phyloP scores from a whole-genome alignment of 225 moss, liverwort and hornwort genomes.

The Polytrichum formosum region DNA sequence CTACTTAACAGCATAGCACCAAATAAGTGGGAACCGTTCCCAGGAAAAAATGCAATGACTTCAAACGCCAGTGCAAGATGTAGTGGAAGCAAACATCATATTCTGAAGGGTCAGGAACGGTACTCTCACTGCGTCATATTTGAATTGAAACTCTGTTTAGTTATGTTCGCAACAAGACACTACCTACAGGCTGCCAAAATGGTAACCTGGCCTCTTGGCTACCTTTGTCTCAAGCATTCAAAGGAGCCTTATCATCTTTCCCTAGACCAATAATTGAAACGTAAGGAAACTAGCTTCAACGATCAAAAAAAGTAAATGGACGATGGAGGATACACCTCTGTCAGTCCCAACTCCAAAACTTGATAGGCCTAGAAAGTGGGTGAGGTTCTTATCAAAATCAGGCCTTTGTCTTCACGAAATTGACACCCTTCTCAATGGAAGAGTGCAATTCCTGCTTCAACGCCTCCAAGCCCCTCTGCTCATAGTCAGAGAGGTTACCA shows the following conservation, averaged over 20 bases:
- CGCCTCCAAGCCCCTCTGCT: constrained; percentile 48
- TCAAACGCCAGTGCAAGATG: too few species aligned
- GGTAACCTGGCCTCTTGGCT: constrained; percentile 3
- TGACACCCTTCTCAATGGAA: constrained; percentile 51
- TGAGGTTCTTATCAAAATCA: constrained; percentile 8
- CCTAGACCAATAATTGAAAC: not conserved
- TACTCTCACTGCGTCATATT: too few species aligned
- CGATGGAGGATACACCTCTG: constrained; percentile 6
- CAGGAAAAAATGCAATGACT: too few species aligned
- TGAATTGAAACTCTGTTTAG: not conserved
- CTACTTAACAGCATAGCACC: too few species aligned
- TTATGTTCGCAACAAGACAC: constrained; percentile 11
- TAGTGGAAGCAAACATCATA: too few species aligned
- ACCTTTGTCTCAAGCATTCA: constrained; percentile 19
- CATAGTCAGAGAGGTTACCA: constrained; percentile 48
- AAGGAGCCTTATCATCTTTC: constrained; percentile 33
- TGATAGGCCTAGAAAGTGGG: constrained; percentile 1
- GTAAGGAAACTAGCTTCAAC: constrained; percentile 5
- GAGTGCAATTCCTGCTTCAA: constrained; percentile 44
- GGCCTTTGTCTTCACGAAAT: constrained; percentile 25
- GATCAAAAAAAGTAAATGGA: constrained; percentile 12
- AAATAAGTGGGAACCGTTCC: too few species aligned
- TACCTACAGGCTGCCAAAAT: constrained; percentile 12
- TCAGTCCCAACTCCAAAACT: constrained; percentile 19
- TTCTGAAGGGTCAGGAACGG: too few species aligned